phyloP scores from a whole-genome alignment of 2,329 filamentous ascomycete genomes.

The Dactylellina sp. region DNA sequence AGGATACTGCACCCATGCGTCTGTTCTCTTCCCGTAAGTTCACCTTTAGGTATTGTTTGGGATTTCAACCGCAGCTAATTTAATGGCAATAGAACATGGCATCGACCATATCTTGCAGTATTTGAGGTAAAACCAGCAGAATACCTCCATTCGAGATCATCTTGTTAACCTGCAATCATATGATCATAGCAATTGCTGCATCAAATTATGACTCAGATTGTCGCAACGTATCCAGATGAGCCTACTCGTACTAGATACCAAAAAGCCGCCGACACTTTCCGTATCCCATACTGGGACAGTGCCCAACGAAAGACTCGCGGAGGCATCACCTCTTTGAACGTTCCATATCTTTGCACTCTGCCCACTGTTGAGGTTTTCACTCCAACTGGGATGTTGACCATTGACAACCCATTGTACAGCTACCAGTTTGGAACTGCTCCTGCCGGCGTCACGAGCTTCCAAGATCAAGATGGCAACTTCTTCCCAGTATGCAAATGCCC shows the following conservation, averaged over 20 bases:
- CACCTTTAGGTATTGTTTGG: neutral
- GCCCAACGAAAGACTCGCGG: conserved; percentile 42
- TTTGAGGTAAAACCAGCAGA: conserved; percentile 66
- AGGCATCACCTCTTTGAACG: conserved; percentile 64
- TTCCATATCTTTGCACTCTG: conserved; percentile 62
- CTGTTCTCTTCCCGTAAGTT: conserved; percentile 74
- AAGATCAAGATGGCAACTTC: conserved; percentile 61
- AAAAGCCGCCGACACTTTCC: conserved; percentile 34
- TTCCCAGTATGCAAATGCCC: conserved; percentile 57
- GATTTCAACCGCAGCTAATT: neutral
- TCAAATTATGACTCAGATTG: conserved; percentile 66
- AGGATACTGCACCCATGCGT: conserved; percentile 82
- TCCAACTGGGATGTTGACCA: conserved; percentile 61
- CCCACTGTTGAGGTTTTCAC: conserved; percentile 60
- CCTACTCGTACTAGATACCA: conserved; percentile 37
- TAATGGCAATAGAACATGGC: conserved; percentile 62
- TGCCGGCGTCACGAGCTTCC: conserved; percentile 62
- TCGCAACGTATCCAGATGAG: conserved; percentile 60
- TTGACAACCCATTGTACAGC: conserved; percentile 69
- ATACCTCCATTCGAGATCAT: conserved; percentile 25
- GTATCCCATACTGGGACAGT: conserved; percentile 52
- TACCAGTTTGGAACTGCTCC: conserved; percentile 66
- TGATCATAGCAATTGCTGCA: conserved; percentile 70
- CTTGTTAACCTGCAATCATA: neutral
- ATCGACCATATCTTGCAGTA: conserved; percentile 70